A percentile compares a stretch with the other conserved stretches of the same genome.
Evolutionary conservation across 805 yeast genomes (phyloP).

Genomic region (Saitoella complicata): DNA sequence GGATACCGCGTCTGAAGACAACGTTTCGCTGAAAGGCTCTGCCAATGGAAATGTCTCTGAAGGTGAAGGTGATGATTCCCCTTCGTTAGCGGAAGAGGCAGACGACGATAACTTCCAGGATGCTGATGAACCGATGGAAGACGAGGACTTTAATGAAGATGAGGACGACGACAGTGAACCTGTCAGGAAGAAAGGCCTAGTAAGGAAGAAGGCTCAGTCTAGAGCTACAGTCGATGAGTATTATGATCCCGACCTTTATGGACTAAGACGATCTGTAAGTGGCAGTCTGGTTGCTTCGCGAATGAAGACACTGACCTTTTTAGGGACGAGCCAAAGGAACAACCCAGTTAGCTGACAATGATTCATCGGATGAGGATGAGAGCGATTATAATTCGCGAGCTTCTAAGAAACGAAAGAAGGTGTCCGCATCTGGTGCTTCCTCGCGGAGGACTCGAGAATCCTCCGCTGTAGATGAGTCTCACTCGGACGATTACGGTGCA

Average conservation of each 20-base stretch:
- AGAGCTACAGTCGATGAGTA: constrained; percentile 3
- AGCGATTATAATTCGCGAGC: constrained; percentile 13
- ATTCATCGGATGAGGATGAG: constrained; percentile 11
- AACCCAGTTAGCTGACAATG: background rate
- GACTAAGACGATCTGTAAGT: constrained; percentile 24
- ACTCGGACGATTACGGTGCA: constrained; percentile 11
- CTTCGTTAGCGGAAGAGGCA: too few species aligned
- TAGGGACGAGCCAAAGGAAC: background rate
- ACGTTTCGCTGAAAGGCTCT: too few species aligned
- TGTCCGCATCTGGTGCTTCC: background rate
- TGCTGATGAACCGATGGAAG: constrained; percentile 1
- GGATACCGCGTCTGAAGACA: too few species aligned
- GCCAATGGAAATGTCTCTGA: too few species aligned
- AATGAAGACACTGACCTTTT: background rate
- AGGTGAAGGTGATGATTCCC: too few species aligned
- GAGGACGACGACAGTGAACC: background rate
- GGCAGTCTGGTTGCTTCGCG: background rate
- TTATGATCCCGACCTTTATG: constrained; percentile 26
- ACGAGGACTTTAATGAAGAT: background rate
- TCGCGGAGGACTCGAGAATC: background rate
- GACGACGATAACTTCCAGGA: background rate
- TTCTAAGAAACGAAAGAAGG: constrained; percentile 11
- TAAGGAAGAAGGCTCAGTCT: background rate
- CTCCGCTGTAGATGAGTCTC: constrained; percentile 2
- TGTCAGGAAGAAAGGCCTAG: background rate